Evolutionary conservation across 139 green algal genomes (phyloP), one percentile per base, ranked within the genome.

Genomic region (Micractinium conductrix): DNA sequence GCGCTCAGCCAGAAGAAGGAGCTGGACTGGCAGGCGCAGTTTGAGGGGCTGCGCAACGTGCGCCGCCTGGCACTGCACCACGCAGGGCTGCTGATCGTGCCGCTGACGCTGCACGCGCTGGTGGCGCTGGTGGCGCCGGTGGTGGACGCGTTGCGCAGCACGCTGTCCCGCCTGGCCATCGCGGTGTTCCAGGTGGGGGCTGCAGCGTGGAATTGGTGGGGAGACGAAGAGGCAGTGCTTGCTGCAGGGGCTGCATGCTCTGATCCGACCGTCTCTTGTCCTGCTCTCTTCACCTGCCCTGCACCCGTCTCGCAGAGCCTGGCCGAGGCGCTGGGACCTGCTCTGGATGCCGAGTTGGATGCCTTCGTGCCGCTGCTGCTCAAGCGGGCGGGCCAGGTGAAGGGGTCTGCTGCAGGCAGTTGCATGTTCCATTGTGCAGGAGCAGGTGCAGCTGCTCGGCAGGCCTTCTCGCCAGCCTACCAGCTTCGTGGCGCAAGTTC

Each of bases 21-120:
- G 88, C 88, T 98, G 58, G 91, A 98, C 88, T 98, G 95, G 95
- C 88, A 91, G 73, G 91, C 82, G 12, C 95, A 98, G 87, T 89
- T 92, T 74, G 92, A 97, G 44, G 94, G 92, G 33, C 74, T 98
- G 26, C 89, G 89, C 24, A 91, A 91, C 44, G 87, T 85, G 8
- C 87, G 94, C 38, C 88, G 94, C 42, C 71, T 96, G 22, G 85
- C 94, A 4, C 83, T 84, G 78, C 89, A 96, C 89, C 92, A 98
- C 90, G 26, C 79, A 0, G 85, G 87, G 4, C 62, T 92, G 44
- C 73, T 93, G 35, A 24, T 38, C 37, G 70, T 82, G 50, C 48
- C 42, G 1, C 33, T 19, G 8, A 55, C 58, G 40, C 76, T 95
- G 81, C 91, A 95, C 76, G 90, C 93, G 38, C 86, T 96, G 40